Evolutionary conservation across 306 rosid species (phyloP), one percentile per base, ranked within the genome.

Genomic region (Senna tora): DNA sequence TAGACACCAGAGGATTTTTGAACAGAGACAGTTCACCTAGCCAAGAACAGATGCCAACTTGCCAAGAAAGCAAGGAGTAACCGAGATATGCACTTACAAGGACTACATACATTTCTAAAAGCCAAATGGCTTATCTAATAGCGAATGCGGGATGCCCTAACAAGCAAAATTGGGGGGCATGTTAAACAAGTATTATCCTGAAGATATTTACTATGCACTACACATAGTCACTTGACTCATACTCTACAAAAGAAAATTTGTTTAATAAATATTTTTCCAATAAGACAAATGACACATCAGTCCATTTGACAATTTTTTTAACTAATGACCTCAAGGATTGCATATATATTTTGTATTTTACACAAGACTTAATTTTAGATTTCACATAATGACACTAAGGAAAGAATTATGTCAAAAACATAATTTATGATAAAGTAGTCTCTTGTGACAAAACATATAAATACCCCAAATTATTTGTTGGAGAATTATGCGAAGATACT

Each of bases 11-110:
- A 60, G 54, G 32, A 30, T 45, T 25, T 11, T 16, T 39, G 9
- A 28, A 25, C 78, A 47, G 64, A 54, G 58, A 73, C 50, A 25
- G 30, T 25, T n/a, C n/a, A n/a, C 30, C 30, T 25, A 73, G 71
- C 39, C 33, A 14, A 56, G 33, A 14, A 56, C 12, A 64, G 39
- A n/a, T n/a, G n/a, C n/a, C n/a, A n/a, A n/a, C n/a, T n/a, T n/a
- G n/a, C n/a, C n/a, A n/a, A n/a, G n/a, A n/a, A n/a, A n/a, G n/a
- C n/a, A n/a, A n/a, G n/a, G n/a, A n/a, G n/a, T n/a, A n/a, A n/a
- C n/a, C n/a, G n/a, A n/a, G 14, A 20, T 25, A 30, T 14, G 41
- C 21, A 14, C 50, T 53, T 6, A 7, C 6, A 42, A n/a, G 12
- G 19, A 3, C 38, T 42, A 64, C 39, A 39, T 19, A 19, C 51